Base-by-base conservation (phyloP, 1,139 yeast genomes). In the Pichia sp. region DNA sequence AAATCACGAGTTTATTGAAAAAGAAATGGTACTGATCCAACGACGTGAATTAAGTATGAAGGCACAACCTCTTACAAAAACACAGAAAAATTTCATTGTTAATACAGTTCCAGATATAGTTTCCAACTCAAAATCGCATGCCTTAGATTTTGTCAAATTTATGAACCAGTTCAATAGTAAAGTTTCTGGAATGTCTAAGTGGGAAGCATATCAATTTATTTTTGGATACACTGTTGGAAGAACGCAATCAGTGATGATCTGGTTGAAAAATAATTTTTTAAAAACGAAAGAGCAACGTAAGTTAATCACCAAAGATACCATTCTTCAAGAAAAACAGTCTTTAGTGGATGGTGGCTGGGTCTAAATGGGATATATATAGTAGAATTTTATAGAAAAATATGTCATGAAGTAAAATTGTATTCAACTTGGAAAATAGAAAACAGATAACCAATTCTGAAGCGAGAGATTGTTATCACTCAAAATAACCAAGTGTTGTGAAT, bases 181-280 rank as follows among this genome's bases (percentile, higher is more conserved):
- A 26, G 40, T 70, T 3, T 13, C 37, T 1, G 28, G 37, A 1
- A 30, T 72, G 45, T 54, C 59, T 9, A 66, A 60, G 42, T 57
- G 61, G 4, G 60, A 65, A 20, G 80, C 77, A 0, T 55, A 71
- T 0, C 58, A 63, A 22, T 50, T 78, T 37, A 65, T 76, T 3
- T 76, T 76, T 58, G 78, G 76, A 0, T 50, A 51, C 37, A 53
- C 58, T 1, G 51, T 57, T 10, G 53, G 59, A 2, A 53, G 60
- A 6, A 45, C 47, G 1, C 46, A 51, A 33, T 43, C 59, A 3
- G 27, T 59, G 2, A 52, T 57, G 36, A 30, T 50, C 6, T 60
- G 55, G 50, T 48, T 59, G n/a, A 50, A 47, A 22, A 41, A 46
- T 14, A 45, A 41, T 2, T 35, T 59, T 4, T 27, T 60, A 14